Percentiles rank a stretch among this genome's conserved stretches.
Evolutionary conservation across 768 basidiomycete species (phyloP).

Genomic region (Megacollybia marginata): DNA sequence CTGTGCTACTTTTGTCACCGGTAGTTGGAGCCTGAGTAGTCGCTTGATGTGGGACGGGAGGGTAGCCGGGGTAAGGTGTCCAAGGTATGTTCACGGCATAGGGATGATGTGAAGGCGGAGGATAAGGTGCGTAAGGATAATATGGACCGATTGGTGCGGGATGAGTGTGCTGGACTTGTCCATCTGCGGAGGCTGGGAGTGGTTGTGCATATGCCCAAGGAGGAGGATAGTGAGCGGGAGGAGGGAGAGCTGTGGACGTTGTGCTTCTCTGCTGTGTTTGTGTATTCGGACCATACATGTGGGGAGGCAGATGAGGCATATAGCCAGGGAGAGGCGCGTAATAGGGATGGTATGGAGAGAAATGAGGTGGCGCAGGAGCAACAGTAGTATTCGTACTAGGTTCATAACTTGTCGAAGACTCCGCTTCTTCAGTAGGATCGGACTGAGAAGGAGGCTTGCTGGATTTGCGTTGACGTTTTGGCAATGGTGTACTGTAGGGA

Average conservation of each 20-base stretch:
- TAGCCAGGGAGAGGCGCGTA: background rate
- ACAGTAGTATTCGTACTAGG: background rate
- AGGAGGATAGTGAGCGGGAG: background rate
- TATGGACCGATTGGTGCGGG: background rate
- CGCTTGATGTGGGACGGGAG: background rate
- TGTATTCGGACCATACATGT: no score
- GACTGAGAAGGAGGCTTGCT: background rate
- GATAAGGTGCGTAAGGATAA: background rate
- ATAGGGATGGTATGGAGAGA: background rate
- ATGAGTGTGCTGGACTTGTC: no score
- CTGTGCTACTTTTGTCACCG: background rate
- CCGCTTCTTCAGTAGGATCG: background rate
- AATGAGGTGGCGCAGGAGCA: background rate
- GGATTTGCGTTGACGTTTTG: background rate
- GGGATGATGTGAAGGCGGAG: no score
- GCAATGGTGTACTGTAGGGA: constrained; percentile 22
- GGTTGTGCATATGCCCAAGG: background rate
- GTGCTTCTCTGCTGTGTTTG: background rate
- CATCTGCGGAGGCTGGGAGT: background rate
- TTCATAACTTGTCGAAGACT: background rate
- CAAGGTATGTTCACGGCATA: background rate
- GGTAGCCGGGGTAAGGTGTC: background rate
- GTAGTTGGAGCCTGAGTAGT: background rate
- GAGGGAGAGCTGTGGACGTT: background rate
- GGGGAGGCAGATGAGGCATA: background rate